A percentile compares a stretch with the other conserved stretches of the same genome.
Conservation (phyloP, 2,329 filamentous ascomycete genomes). For the Nemania sp. region DNA sequence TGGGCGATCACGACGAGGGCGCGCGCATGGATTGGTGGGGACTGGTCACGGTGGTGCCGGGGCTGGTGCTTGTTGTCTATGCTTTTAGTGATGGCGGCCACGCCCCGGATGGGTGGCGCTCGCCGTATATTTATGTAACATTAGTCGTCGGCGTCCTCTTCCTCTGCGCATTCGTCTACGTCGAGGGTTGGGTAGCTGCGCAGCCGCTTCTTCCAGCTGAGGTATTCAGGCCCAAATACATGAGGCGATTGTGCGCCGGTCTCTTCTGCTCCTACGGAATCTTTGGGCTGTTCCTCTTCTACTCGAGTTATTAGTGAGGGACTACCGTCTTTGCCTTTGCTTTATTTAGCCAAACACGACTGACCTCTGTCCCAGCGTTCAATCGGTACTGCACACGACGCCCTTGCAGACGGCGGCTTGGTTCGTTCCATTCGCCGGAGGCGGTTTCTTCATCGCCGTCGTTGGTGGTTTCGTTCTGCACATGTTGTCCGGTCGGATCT, state of each 20-base stretch:
- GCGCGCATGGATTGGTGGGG: constrained; percentile 74
- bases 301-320: constrained; percentile 56
- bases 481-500: constrained; percentile 62
- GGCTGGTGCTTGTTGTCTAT: constrained; percentile 72
- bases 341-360: not conserved
- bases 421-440: constrained; percentile 69
- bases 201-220: constrained; percentile 72
- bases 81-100: constrained; percentile 75
- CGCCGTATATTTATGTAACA: constrained; percentile 70
- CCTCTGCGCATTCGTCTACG: constrained; percentile 65
- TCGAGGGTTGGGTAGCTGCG: constrained; percentile 72
- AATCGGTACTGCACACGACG: constrained; percentile 60
- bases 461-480: constrained; percentile 70
- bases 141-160: constrained; percentile 66
- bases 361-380: constrained; percentile 51
- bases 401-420: constrained; percentile 69
- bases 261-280: constrained; percentile 71
- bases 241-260: constrained; percentile 64
- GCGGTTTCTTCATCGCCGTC: constrained; percentile 68
- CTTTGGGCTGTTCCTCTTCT: constrained; percentile 71
- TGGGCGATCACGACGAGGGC: constrained; percentile 38
- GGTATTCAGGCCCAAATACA: constrained; percentile 70
- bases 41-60: constrained; percentile 62
- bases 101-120: constrained; percentile 71
- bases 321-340: not conserved